phyloP scores from a whole-genome alignment of 176 grass and related monocot genomes.

The Aegilops bicornis region DNA sequence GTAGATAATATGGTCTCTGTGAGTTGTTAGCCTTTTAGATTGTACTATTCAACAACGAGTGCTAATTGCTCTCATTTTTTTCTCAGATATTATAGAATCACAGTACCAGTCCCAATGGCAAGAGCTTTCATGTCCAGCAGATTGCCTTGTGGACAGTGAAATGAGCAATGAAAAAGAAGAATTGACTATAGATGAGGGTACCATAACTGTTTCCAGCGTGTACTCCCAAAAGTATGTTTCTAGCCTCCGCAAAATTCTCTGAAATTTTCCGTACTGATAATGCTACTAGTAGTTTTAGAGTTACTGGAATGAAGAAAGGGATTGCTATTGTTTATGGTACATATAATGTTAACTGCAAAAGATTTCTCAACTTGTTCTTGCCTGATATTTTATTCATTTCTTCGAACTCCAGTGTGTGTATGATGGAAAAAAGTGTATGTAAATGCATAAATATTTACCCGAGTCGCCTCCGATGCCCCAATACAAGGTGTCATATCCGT shows the following conservation, averaged over 20 bases:
- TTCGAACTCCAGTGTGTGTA: neutral
- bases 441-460: neutral
- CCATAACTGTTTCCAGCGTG: constrained; percentile 60
- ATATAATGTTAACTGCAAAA: constrained; percentile 1
- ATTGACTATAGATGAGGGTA: constrained; percentile 71
- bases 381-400: neutral
- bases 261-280: constrained; percentile 1
- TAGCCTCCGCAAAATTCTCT: neutral
- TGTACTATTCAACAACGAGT: constrained; percentile 6
- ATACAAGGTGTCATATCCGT: neutral
- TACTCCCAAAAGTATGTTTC: constrained; percentile 62
- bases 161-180: constrained; percentile 55
- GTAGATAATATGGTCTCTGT: constrained; percentile 5
- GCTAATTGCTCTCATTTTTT: constrained; percentile 26
- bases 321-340: neutral
- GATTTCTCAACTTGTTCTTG: neutral
- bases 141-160: constrained; percentile 42
- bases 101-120: constrained; percentile 55
- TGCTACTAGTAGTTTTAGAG: neutral
- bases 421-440: neutral
- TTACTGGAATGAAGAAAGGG: neutral
- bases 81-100: constrained; percentile 40
- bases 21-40: constrained; percentile 11
- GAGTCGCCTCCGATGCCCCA: neutral
- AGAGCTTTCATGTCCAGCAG: constrained; percentile 33